Evolutionary conservation across 495 filamentous ascomycete genomes (phyloP).

Genomic region (Rhizodiscina lignyota): DNA sequence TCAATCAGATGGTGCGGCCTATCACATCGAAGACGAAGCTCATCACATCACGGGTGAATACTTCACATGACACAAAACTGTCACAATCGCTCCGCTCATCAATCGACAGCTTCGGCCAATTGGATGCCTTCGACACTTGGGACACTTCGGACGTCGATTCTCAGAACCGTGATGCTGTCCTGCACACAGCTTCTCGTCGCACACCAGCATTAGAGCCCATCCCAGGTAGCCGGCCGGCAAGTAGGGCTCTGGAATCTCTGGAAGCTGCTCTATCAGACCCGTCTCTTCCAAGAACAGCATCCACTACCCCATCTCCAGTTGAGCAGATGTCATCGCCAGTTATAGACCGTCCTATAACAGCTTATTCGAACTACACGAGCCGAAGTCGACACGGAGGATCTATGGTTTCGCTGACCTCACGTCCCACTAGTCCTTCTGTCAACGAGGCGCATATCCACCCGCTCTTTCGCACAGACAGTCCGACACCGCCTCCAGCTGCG

Average conservation of each 20-base stretch:
- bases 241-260: neutral
- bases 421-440: neutral
- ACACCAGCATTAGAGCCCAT: conserved; percentile 29
- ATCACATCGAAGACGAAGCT: conserved; percentile 15
- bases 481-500: conserved; percentile 48
- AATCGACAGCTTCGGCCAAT: conserved; percentile 6
- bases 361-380: no score
- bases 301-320: conserved; percentile 1
- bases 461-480: conserved; percentile 62
- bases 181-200: conserved; percentile 28
- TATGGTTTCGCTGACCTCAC: neutral
- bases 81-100: conserved; percentile 7
- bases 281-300: conserved; percentile 9
- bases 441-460: conserved; percentile 72
- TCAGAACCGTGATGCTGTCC: conserved; percentile 36
- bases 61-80: conserved; percentile 8
- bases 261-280: conserved; percentile 1
- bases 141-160: conserved; percentile 47
- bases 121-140: conserved; percentile 51
- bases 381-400: neutral
- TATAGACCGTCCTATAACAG: no score
- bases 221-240: neutral
- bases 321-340: no score
- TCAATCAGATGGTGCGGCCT: conserved; percentile 14
- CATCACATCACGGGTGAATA: conserved; percentile 8